These are phyloP conservation scores for Phialophora macrospora DNA, from an alignment of 2,329 filamentous ascomycete genomes.

Conservation along the genomic window DNA sequence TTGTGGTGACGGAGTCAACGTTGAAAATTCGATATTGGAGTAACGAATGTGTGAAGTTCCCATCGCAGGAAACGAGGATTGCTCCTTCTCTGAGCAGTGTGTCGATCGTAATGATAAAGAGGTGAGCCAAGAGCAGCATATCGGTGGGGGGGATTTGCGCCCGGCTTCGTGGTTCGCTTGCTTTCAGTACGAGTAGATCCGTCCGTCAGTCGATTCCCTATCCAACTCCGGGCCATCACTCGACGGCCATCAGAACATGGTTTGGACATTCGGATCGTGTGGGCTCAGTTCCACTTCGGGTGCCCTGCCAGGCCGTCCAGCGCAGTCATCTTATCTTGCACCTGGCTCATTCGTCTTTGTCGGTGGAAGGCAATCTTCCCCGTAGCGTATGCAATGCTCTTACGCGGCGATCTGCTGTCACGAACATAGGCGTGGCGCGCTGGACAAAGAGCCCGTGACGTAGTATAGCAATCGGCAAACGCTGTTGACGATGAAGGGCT, in stretches of 20 bases:
- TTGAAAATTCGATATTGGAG: neutral
- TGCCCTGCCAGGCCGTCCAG: neutral
- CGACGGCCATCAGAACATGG: neutral
- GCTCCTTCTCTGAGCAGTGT: neutral
- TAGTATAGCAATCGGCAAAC: slow-evolving; percentile 37
- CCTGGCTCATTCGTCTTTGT: neutral
- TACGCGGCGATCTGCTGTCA: slow-evolving; percentile 2
- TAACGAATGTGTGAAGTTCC: neutral
- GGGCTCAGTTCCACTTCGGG: neutral
- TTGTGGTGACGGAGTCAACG: neutral
- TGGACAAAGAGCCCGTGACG: slow-evolving; percentile 31
- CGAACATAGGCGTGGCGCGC: slow-evolving; percentile 28
- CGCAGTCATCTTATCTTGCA: neutral
- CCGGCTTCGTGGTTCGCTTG: neutral
- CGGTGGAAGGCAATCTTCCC: neutral
- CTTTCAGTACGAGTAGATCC: neutral
- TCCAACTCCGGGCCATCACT: neutral
- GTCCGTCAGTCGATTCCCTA: neutral
- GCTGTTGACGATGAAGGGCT: slow-evolving; percentile 33
- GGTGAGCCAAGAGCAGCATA: neutral
- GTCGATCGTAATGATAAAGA: neutral
- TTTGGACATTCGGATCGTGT: neutral
- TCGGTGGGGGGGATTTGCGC: neutral
- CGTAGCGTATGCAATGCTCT: neutral
- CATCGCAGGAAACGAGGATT: neutral